phyloP scores from a whole-genome alignment of 164 flowering plant species.

The Liriodendron chinense region DNA sequence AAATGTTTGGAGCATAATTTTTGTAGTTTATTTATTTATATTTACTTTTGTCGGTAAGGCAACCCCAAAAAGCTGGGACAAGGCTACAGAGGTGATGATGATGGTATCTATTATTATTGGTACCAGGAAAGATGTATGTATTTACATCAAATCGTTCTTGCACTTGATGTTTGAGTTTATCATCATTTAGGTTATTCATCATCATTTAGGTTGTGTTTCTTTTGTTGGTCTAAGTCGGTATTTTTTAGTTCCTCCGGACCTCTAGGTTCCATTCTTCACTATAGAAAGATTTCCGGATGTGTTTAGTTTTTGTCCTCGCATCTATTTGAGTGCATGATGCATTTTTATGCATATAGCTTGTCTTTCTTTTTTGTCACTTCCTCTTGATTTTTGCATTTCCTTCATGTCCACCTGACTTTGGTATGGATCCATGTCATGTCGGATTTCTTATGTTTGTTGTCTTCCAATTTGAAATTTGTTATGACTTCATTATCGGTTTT shows the following conservation, averaged over 20 bases:
- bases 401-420: neutral
- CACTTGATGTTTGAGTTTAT: neutral
- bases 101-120: too few relatives aligned
- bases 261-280: neutral
- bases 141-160: too few relatives aligned
- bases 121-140: too few relatives aligned
- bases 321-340: neutral
- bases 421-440: neutral
- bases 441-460: neutral
- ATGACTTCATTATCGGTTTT: too few relatives aligned
- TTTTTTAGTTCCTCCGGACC: neutral
- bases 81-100: too few relatives aligned
- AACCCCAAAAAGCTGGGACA: too few relatives aligned
- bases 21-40: too few relatives aligned
- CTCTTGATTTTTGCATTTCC: neutral
- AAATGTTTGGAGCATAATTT: too few relatives aligned
- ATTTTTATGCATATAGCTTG: neutral
- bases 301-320: neutral
- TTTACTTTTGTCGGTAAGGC: too few relatives aligned
- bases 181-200: neutral
- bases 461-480: neutral
- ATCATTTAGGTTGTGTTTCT: neutral
- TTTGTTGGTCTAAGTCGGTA: neutral
- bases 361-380: neutral
- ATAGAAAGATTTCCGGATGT: neutral